These are phyloP conservation scores for Fraxinus americana DNA, from an alignment of 257 asterid genomes.

Conservation along the genomic window DNA sequence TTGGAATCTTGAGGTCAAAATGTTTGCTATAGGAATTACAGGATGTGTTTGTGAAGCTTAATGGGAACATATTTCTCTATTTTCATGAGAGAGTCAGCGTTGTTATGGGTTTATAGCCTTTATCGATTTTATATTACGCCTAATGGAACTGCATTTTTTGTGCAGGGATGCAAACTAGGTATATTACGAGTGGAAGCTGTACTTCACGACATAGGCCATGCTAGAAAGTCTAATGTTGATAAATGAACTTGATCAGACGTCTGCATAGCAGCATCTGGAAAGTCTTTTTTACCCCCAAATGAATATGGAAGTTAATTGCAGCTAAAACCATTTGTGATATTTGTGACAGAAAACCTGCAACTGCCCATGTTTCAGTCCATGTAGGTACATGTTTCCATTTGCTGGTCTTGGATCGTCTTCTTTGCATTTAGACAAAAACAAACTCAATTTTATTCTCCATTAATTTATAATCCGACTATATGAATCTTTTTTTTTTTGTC, in stretches of 20 bases:
- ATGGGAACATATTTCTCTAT: not conserved
- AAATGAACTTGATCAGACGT: slow-evolving; percentile 25
- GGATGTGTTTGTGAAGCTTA: not conserved
- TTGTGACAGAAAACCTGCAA: slow-evolving; percentile 25
- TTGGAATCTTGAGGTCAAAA: not conserved
- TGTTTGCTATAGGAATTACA: not conserved
- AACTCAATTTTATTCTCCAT: slow-evolving; percentile 8
- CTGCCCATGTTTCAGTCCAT: slow-evolving; percentile 35
- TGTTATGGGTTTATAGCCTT: slow-evolving; percentile 22
- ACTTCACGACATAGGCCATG: slow-evolving; percentile 23
- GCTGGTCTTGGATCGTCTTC: slow-evolving; percentile 34
- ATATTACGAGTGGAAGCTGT: not conserved
- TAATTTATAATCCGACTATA: not conserved
- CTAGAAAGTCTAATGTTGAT: slow-evolving; percentile 25
- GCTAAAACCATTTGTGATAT: slow-evolving; percentile 22
- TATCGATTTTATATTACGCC: not conserved
- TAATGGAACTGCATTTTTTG: slow-evolving; percentile 6
- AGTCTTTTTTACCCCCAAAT: slow-evolving; percentile 25
- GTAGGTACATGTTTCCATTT: slow-evolving; percentile 34
- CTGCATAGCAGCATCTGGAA: slow-evolving; percentile 6
- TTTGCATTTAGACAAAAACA: slow-evolving; percentile 3
- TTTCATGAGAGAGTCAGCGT: not conserved
- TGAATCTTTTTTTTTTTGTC: not conserved
- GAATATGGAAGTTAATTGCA: slow-evolving; percentile 28
- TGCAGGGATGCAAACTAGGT: slow-evolving; percentile 25